A percentile compares a stretch with the other conserved stretches of the same genome.
Conservation (phyloP, 2,329 filamentous ascomycete species). For the Aspergillus terreus region DNA sequence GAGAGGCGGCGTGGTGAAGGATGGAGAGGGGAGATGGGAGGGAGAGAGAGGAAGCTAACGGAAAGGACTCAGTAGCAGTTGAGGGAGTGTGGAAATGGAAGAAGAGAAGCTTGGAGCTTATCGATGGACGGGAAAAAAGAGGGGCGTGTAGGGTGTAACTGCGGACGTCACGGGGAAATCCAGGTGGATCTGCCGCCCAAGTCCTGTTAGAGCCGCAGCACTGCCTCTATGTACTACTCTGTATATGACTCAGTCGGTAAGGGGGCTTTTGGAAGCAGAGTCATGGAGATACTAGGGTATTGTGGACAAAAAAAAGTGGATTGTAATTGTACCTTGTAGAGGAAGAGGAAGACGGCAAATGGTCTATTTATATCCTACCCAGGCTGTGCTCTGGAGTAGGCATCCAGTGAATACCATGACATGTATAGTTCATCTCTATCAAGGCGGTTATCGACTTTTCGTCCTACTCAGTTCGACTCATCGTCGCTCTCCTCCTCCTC, state of each 20-base stretch:
- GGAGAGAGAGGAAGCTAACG: neutral
- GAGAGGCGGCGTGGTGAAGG: constrained; percentile 52
- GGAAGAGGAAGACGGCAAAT: neutral
- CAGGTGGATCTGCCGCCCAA: no score
- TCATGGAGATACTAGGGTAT: no score
- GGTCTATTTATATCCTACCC: neutral
- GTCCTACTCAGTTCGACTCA: constrained; percentile 3
- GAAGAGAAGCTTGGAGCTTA: neutral
- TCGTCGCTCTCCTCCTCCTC: constrained; percentile 44
- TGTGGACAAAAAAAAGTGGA: no score
- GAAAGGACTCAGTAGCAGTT: constrained; percentile 1
- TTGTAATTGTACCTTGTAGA: neutral
- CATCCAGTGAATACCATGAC: neutral
- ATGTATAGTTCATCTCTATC: neutral
- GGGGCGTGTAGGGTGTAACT: neutral
- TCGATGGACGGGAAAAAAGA: neutral
- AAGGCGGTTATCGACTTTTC: no score
- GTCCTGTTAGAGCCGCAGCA: no score
- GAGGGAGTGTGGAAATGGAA: neutral
- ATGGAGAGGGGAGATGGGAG: constrained; percentile 10
- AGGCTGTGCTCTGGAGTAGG: neutral
- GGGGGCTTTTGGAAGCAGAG: no score
- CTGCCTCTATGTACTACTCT: no score
- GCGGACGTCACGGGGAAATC: neutral
- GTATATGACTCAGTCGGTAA: no score